Conservation (phyloP, 176 grass and related monocot species). For the Carex cristatella region DNA sequence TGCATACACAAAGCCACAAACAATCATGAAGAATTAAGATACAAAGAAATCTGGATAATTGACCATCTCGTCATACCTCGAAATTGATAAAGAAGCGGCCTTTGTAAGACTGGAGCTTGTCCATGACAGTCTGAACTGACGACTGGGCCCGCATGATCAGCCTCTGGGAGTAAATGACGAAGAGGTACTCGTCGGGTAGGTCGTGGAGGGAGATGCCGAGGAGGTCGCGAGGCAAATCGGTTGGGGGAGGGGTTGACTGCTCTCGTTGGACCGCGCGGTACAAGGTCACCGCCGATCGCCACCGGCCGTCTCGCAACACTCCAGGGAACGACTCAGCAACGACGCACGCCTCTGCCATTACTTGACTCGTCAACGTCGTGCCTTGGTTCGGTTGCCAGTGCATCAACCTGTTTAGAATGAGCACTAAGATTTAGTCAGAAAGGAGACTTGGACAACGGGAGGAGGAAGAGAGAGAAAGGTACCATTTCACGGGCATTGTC, state of each 20-base stretch:
- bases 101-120: constrained; percentile 95
- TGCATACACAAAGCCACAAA: constrained; percentile 25
- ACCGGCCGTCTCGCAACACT: constrained; percentile 52
- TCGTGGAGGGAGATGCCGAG: constrained; percentile 76
- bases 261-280: constrained; percentile 44
- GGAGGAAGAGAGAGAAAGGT: background rate
- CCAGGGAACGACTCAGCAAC: constrained; percentile 61
- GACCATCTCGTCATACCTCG: constrained; percentile 33
- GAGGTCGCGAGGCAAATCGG: constrained; percentile 66
- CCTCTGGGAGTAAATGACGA: constrained; percentile 48
- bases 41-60: background rate
- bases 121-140: constrained; percentile 68
- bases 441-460: background rate
- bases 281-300: constrained; percentile 70
- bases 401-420: constrained; percentile 59
- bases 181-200: constrained; percentile 60
- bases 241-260: constrained; percentile 1
- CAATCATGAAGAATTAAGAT: constrained; percentile 4
- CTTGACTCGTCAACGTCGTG: constrained; percentile 66
- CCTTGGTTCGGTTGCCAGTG: constrained; percentile 79
- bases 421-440: background rate
- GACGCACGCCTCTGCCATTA: constrained; percentile 54
- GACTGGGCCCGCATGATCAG: constrained; percentile 64
- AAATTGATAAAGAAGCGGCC: constrained; percentile 63
- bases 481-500: constrained; percentile 50